These are phyloP conservation scores for Logfia minima DNA, from an alignment of 129 eudicot genomes.

Conservation along the genomic window DNA sequence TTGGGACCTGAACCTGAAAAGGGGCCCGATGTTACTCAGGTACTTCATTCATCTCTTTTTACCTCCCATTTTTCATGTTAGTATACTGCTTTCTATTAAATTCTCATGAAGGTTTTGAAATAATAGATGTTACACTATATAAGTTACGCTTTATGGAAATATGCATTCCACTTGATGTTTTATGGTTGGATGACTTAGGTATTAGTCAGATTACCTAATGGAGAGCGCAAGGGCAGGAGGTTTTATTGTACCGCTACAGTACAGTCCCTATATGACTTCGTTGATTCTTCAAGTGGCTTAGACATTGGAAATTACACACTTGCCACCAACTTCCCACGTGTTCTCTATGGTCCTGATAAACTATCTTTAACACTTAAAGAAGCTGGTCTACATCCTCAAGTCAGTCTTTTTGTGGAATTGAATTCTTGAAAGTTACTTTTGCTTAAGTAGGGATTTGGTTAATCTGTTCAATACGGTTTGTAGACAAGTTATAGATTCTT, in stretches of 20 bases:
- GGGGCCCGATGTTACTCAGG: slow-evolving; percentile 90
- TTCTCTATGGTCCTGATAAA: slow-evolving; percentile 72
- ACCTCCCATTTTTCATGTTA: background rate
- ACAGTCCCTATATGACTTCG: slow-evolving; percentile 79
- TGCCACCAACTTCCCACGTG: slow-evolving; percentile 90
- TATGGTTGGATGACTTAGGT: slow-evolving; percentile 44
- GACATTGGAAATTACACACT: slow-evolving; percentile 64
- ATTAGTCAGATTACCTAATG: slow-evolving; percentile 86
- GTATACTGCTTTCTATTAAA: background rate
- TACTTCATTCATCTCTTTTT: slow-evolving; percentile 19
- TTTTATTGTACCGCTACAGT: slow-evolving; percentile 58
- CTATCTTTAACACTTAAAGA: slow-evolving; percentile 57
- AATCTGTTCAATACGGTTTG: background rate
- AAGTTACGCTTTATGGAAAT: background rate
- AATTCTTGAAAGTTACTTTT: slow-evolving; percentile 39
- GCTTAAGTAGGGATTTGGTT: background rate
- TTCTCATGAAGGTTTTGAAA: background rate
- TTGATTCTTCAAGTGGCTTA: slow-evolving; percentile 81
- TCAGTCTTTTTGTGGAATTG: slow-evolving; percentile 91
- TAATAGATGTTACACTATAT: background rate
- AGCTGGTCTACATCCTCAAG: slow-evolving; percentile 93
- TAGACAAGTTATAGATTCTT: background rate
- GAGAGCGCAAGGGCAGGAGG: slow-evolving; percentile 87
- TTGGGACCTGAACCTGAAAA: slow-evolving; percentile 92
- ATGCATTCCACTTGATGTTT: background rate